A percentile compares a stretch with the other conserved stretches of the same genome.
Evolutionary conservation across 352 stramenopile species (phyloP).

Genomic region (Phytopythium ostracodes): DNA sequence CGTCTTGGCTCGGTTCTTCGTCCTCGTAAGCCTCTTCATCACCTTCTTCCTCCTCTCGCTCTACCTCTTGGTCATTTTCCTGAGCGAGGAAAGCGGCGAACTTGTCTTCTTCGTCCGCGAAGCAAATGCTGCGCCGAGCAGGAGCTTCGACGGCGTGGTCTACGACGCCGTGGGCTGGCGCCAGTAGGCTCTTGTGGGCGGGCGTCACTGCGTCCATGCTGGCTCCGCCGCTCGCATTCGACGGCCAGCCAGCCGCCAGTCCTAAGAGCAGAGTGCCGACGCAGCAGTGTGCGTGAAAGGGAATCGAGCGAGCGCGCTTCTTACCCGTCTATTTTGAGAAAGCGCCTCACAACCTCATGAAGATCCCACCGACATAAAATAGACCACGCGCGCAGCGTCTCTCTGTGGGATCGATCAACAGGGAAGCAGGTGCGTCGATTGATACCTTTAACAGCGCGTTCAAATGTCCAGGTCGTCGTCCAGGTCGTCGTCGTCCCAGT

Average conservation of each 20-base stretch:
- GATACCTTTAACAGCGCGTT: background rate
- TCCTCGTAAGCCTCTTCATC: background rate
- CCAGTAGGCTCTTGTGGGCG: background rate
- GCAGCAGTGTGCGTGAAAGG: background rate
- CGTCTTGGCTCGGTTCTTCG: background rate
- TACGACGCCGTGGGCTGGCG: background rate
- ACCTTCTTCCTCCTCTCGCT: no score
- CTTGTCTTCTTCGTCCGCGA: constrained; percentile 6
- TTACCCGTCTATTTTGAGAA: background rate
- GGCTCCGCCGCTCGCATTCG: background rate
- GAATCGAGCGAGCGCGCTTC: background rate
- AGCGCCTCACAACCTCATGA: background rate
- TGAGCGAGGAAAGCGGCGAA: background rate
- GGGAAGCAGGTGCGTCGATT: no score
- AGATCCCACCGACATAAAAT: background rate
- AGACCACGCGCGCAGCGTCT: background rate
- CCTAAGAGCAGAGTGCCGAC: background rate
- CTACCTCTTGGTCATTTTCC: background rate
- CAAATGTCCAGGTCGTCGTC: constrained; percentile 48
- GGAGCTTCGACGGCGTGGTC: background rate
- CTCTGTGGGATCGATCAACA: background rate
- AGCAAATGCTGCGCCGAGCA: background rate
- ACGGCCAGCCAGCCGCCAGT: background rate
- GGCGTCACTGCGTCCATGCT: background rate
- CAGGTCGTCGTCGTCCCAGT: constrained; percentile 60